Percentiles rank a stretch among this genome's conserved stretches.
These are phyloP conservation scores for Schwanniomyces occidentalis DNA, from an alignment of 805 yeast species.

Conservation along the genomic window DNA sequence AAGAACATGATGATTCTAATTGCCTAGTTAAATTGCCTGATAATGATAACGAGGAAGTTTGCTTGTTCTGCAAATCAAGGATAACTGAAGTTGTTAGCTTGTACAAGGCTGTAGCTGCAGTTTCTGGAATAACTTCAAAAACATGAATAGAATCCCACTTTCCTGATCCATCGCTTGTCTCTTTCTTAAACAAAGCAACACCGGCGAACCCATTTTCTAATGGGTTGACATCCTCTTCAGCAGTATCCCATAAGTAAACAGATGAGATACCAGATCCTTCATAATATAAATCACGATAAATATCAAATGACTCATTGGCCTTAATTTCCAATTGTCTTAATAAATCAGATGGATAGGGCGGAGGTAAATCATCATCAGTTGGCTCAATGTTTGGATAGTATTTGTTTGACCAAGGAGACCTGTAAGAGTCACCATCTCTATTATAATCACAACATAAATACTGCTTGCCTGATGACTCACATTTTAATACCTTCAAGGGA, in stretches of 20 bases:
- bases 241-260: slow-evolving; percentile 89
- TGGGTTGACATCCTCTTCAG: slow-evolving; percentile 44
- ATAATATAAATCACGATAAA: slow-evolving; percentile 89
- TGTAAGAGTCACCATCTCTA: slow-evolving; percentile 87
- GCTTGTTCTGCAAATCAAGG: slow-evolving; percentile 53
- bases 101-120: slow-evolving; percentile 47
- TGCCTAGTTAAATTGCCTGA: slow-evolving; percentile 90
- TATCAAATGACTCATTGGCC: slow-evolving; percentile 89
- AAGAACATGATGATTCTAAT: slow-evolving; percentile 53
- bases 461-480: slow-evolving; percentile 58
- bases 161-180: slow-evolving; percentile 49
- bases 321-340: slow-evolving; percentile 74
- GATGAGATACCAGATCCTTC: slow-evolving; percentile 87
- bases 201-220: slow-evolving; percentile 76
- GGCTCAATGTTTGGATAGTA: slow-evolving; percentile 50
- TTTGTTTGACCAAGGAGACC: slow-evolving; percentile 88
- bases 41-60: slow-evolving; percentile 40
- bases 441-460: slow-evolving; percentile 91
- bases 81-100: slow-evolving; percentile 87
- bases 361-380: slow-evolving; percentile 59
- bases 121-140: slow-evolving; percentile 61
- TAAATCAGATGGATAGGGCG: slow-evolving; percentile 68
- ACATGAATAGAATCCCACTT: slow-evolving; percentile 96
- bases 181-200: slow-evolving; percentile 81
- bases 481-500: slow-evolving; percentile 61